A percentile compares a stretch with the other conserved stretches of the same genome.
Evolutionary conservation across 495 filamentous ascomycete species (phyloP).

Genomic region (Lentithecium fluviatile): DNA sequence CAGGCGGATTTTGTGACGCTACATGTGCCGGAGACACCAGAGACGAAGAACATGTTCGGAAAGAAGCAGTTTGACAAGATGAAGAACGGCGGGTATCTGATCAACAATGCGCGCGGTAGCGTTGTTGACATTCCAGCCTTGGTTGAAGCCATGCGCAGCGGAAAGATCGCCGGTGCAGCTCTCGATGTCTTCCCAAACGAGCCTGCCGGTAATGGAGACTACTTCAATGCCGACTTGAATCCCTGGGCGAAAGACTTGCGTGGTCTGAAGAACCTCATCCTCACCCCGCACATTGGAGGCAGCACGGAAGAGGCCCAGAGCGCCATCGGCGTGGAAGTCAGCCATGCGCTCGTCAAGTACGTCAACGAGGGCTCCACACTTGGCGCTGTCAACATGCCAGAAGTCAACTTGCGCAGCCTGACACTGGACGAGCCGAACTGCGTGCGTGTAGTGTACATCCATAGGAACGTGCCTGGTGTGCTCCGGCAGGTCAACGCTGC

Average conservation of each 20-base stretch:
- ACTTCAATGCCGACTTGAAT: slow-evolving; percentile 86
- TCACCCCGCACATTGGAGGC: slow-evolving; percentile 95
- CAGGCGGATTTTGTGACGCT: slow-evolving; percentile 86
- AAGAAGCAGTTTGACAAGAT: slow-evolving; percentile 75
- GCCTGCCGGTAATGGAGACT: slow-evolving; percentile 89
- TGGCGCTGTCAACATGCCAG: slow-evolving; percentile 93
- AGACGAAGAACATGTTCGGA: slow-evolving; percentile 89
- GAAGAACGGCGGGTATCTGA: slow-evolving; percentile 88
- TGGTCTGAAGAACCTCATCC: slow-evolving; percentile 83
- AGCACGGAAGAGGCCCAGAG: slow-evolving; percentile 97
- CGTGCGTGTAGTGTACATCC: slow-evolving; percentile 92
- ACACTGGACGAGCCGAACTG: slow-evolving; percentile 85
- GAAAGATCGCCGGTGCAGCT: slow-evolving; percentile 90
- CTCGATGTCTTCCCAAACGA: slow-evolving; percentile 96
- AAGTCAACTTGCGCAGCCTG: slow-evolving; percentile 80
- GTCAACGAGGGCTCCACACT: slow-evolving; percentile 89
- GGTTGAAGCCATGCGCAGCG: slow-evolving; percentile 80
- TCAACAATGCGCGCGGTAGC: slow-evolving; percentile 92
- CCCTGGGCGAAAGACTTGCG: slow-evolving; percentile 83
- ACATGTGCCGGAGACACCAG: slow-evolving; percentile 89
- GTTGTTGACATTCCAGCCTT: slow-evolving; percentile 94
- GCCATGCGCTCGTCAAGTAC: slow-evolving; percentile 80
- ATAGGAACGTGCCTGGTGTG: slow-evolving; percentile 93
- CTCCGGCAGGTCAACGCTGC: slow-evolving; percentile 91
- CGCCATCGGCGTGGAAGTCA: slow-evolving; percentile 93